These are phyloP conservation scores for Cercospora sp. DNA, from an alignment of 2,329 filamentous ascomycete species.

Conservation along the genomic window DNA sequence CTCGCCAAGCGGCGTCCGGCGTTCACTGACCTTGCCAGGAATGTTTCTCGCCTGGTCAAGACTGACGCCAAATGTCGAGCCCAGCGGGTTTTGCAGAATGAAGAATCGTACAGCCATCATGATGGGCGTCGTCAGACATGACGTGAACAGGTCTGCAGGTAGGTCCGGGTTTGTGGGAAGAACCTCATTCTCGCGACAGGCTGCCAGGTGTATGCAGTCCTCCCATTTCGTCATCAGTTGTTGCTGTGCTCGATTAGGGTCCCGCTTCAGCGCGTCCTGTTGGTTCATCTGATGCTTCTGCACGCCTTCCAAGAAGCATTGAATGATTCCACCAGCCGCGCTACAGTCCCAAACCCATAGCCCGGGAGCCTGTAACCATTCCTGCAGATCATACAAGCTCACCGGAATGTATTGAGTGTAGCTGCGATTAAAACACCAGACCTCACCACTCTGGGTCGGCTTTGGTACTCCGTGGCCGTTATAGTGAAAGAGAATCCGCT, in stretches of 20 bases:
- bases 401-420: conserved; percentile 99
- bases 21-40: conserved; percentile 86
- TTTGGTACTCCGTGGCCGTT: conserved; percentile 97
- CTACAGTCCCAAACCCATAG: conserved; percentile 98
- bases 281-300: conserved; percentile 94
- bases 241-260: conserved; percentile 54
- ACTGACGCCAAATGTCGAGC: conserved; percentile 59
- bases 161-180: conserved; percentile 91
- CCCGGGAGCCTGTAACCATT: conserved; percentile 92
- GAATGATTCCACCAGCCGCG: conserved; percentile 91
- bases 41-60: conserved; percentile 85
- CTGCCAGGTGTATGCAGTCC: conserved; percentile 88
- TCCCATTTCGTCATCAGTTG: conserved; percentile 62
- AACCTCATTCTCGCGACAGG: conserved; percentile 86
- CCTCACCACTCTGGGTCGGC: conserved; percentile 91
- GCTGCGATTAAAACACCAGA: conserved; percentile 99
- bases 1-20: conserved; percentile 89
- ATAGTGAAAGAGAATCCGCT: conserved; percentile 96
- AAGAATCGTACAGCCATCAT: conserved; percentile 97
- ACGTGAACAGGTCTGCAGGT: conserved; percentile 93
- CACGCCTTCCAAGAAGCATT: conserved; percentile 90
- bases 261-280: conserved; percentile 69
- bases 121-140: conserved; percentile 93
- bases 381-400: conserved; percentile 89
- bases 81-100: conserved; percentile 83